Percentiles rank a stretch among this genome's conserved stretches.
Conservation (phyloP, 441 rosid species). For the Eruca vesicaria region DNA sequence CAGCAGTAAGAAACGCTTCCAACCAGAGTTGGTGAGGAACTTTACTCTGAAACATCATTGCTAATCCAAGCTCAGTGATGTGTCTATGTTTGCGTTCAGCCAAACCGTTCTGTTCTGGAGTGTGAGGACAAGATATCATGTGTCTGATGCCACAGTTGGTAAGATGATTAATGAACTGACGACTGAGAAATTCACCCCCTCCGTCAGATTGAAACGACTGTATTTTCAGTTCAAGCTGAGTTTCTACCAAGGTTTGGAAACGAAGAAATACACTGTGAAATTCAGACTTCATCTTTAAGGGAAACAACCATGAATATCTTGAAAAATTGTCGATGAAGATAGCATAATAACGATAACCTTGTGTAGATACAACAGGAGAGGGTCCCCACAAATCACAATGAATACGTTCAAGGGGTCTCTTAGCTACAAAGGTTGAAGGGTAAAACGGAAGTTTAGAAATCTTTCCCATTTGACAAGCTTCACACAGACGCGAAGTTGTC, state of each 20-base stretch:
- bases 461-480: too few species aligned
- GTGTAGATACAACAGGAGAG: background rate
- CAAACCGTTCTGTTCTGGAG: background rate
- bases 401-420: too few species aligned
- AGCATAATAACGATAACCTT: background rate
- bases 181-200: background rate
- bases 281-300: background rate
- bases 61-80: background rate
- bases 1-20: background rate
- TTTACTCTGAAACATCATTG: background rate
- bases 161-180: background rate
- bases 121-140: background rate
- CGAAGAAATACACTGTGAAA: background rate
- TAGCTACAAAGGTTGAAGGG: too few species aligned
- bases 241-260: background rate
- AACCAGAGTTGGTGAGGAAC: background rate
- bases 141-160: background rate
- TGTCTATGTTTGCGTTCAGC: background rate
- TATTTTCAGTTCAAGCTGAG: background rate
- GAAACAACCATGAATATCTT: background rate
- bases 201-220: background rate
- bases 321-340: background rate
- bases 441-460: too few species aligned
- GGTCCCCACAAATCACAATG: background rate
- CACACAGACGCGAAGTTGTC: too few species aligned